Conservation (phyloP, 352 stramenopile species). For the Phytophthora litchii region DNA sequence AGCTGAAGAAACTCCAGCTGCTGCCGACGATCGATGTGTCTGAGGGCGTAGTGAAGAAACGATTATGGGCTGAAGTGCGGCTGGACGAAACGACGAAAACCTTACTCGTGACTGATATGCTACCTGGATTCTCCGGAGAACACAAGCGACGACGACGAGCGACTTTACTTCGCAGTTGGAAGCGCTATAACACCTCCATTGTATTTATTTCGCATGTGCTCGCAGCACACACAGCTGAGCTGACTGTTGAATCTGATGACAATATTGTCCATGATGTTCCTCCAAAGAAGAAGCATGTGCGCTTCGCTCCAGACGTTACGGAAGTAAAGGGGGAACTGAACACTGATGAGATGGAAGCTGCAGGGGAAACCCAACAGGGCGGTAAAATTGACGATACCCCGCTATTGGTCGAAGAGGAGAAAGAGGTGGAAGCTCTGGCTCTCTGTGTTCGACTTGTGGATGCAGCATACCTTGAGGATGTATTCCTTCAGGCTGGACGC, state of each 20-base stretch:
- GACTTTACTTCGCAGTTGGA: slow-evolving; percentile 80
- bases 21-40: slow-evolving; percentile 81
- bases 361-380: slow-evolving; percentile 1
- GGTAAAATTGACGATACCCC: slow-evolving; percentile 1
- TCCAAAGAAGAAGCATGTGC: slow-evolving; percentile 68
- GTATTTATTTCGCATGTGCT: slow-evolving; percentile 67
- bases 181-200: slow-evolving; percentile 76
- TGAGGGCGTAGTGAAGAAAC: slow-evolving; percentile 60
- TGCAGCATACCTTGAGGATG: slow-evolving; percentile 53
- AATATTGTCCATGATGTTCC: slow-evolving; percentile 20
- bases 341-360: background rate
- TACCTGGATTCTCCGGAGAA: slow-evolving; percentile 73
- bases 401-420: slow-evolving; percentile 19
- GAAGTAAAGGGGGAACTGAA: slow-evolving; percentile 21
- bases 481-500: slow-evolving; percentile 53
- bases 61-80: slow-evolving; percentile 79
- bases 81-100: slow-evolving; percentile 85
- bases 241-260: slow-evolving; percentile 19
- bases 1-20: slow-evolving; percentile 83
- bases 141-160: slow-evolving; percentile 69
- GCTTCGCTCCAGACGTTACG: slow-evolving; percentile 49
- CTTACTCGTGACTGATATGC: slow-evolving; percentile 79
- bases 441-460: slow-evolving; percentile 63
- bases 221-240: slow-evolving; percentile 27
- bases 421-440: slow-evolving; percentile 33